Conservation (phyloP, 345 rosid genomes). For the Jatropha curcas region DNA sequence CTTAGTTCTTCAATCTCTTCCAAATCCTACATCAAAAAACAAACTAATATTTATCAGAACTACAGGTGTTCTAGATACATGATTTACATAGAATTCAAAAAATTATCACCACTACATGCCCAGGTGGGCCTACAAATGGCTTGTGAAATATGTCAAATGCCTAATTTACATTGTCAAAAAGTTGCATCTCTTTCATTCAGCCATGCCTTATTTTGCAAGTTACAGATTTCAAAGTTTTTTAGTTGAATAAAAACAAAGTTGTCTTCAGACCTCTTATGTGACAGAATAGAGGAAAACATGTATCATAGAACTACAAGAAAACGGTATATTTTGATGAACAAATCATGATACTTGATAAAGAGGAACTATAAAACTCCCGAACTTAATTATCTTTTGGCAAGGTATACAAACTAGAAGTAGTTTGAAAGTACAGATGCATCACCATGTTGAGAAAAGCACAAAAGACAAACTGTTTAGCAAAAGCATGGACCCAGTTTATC, state of each 20-base stretch:
- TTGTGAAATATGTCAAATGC: not conserved
- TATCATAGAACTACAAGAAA: not conserved
- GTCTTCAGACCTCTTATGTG: not conserved
- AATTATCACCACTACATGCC: not conserved
- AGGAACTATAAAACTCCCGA: not conserved
- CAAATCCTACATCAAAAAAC: conserved; percentile 46
- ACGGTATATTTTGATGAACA: not conserved
- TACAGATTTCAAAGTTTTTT: not conserved
- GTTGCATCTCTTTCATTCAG: not conserved
- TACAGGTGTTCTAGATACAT: not conserved
- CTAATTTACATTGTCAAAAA: too few species aligned
- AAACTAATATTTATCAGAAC: conserved; percentile 9
- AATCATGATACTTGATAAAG: not conserved
- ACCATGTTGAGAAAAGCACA: not conserved
- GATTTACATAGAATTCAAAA: not conserved
- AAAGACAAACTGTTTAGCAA: not conserved
- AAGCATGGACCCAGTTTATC: not conserved
- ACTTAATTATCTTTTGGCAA: not conserved
- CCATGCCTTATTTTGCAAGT: not conserved
- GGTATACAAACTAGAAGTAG: not conserved
- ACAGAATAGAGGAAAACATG: not conserved
- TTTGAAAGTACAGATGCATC: not conserved
- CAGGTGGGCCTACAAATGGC: not conserved
- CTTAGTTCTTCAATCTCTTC: conserved; percentile 49
- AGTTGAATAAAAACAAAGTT: not conserved